A percentile compares a stretch with the other conserved stretches of the same genome.
These are phyloP conservation scores for Cruciata laevipes DNA, from an alignment of 257 asterid genomes.

Conservation along the genomic window DNA sequence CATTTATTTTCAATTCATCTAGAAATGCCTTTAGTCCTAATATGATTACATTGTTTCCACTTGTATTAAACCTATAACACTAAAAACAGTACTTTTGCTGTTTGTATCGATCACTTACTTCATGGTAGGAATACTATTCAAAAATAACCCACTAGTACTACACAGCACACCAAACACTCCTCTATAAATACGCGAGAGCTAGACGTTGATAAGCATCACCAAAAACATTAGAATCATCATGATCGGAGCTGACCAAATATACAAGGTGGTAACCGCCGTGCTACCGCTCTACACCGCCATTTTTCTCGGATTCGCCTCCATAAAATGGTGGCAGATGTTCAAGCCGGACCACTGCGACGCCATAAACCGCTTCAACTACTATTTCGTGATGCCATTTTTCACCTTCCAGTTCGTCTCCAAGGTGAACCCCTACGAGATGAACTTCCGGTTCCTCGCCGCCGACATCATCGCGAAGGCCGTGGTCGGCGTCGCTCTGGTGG, in stretches of 20 bases:
- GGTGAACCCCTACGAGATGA: slow-evolving; percentile 60
- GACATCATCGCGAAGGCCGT: slow-evolving; percentile 53
- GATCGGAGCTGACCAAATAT: slow-evolving; percentile 44
- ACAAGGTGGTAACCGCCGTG: slow-evolving; percentile 54
- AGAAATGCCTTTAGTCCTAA: no score
- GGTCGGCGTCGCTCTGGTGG: slow-evolving; percentile 19
- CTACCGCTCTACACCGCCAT: slow-evolving; percentile 51
- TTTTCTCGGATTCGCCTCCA: slow-evolving; percentile 55
- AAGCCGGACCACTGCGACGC: slow-evolving; percentile 66
- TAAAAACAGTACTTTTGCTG: no score
- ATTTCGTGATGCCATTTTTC: slow-evolving; percentile 67
- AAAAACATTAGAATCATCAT: slow-evolving; percentile 6
- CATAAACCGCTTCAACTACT: slow-evolving; percentile 60
- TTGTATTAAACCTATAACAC: no score
- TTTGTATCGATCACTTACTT: no score
- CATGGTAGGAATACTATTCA: no score
- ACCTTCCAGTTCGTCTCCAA: slow-evolving; percentile 48
- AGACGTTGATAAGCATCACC: neutral
- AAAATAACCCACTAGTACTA: no score
- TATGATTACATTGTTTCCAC: no score
- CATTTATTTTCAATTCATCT: no score
- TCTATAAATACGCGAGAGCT: neutral
- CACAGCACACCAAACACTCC: no score
- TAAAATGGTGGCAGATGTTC: slow-evolving; percentile 64
- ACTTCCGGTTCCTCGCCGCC: slow-evolving; percentile 45